phyloP scores from a whole-genome alignment of 371 early-diverging fungal species.

The Mucor indicus region DNA sequence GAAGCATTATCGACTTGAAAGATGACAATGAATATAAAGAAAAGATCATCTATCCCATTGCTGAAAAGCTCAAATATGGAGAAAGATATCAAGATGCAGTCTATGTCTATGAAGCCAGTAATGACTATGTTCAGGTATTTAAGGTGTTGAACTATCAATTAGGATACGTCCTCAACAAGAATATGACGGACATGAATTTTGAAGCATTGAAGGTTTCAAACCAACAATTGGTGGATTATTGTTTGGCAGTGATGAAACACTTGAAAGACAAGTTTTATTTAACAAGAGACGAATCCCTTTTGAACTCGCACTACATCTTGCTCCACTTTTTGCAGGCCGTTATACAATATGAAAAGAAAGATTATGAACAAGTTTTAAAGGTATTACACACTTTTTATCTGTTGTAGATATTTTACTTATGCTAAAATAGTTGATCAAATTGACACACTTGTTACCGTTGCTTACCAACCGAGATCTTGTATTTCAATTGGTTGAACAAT shows the following conservation, averaged over 20 bases:
- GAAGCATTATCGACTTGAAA: conserved; percentile 44
- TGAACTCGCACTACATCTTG: conserved; percentile 53
- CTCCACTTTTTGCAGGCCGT: conserved; percentile 58
- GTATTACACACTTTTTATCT: conserved; percentile 1
- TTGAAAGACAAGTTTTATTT: no score
- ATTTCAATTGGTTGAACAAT: conserved; percentile 52
- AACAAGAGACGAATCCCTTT: no score
- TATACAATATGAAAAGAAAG: conserved; percentile 36
- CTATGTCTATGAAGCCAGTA: conserved; percentile 61
- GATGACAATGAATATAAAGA: conserved; percentile 55
- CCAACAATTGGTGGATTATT: no score
- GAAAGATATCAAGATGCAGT: conserved; percentile 75
- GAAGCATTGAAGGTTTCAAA: no score
- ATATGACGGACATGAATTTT: no score
- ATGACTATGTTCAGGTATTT: conserved; percentile 72
- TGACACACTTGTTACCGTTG: conserved; percentile 55
- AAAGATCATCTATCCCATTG: conserved; percentile 62
- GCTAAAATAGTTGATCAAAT: conserved; percentile 49
- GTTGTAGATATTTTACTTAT: not conserved
- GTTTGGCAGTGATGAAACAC: no score
- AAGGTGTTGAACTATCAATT: conserved; percentile 70
- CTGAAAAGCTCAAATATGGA: conserved; percentile 62
- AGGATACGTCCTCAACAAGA: conserved; percentile 55
- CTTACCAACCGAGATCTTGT: conserved; percentile 41
- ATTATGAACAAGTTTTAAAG: conserved; percentile 38